Base-by-base conservation (phyloP, 1,139 yeast genomes). In the Zygosaccharomyces sapae region DNA sequence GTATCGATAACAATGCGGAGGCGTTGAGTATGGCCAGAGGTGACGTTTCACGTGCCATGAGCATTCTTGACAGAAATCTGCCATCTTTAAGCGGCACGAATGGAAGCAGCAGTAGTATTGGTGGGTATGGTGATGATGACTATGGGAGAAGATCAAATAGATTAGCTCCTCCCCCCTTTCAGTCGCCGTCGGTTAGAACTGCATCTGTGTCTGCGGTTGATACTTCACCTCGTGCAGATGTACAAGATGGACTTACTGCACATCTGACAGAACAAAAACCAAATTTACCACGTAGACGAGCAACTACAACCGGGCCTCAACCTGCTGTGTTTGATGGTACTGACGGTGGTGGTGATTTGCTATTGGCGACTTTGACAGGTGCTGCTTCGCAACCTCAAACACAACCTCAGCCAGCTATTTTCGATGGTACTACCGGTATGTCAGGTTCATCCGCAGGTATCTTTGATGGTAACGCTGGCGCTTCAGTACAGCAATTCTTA, bases 11-110 rank as follows among this genome's bases (percentile, higher is more conserved):
- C 38, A 65, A 63, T 45, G 63, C 62, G 31, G 69, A 66, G 37
- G 67, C 70, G 9, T 50, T 67, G 18, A 55, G 55, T n/a, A 48
- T 61, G n/a, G 55, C 67, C 1, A 60, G 55, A 30, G 70, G 70
- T 30, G 64, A 66, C 48, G 41, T 66, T 2, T 47, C 52, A 13
- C 29, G 57, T 4, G 68, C 70, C 5, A 46, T 61, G 22, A 66
- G 62, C 22, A 63, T 65, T 19, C 43, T 58, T 30, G 56, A 54
- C 13, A 51, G 48, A 25, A 42, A 47, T 27, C 38, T 42, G 31
- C 34, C 43, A 40, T 20, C 30, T 8, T 27, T 34, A 13, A 25
- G 34, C 37, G 33, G 51, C 16, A 29, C 37, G 39, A 36, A 42
- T 12, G 43, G 43, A 5, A 36, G 46, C 20, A 41, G 36, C 29